Base-by-base conservation (phyloP, 2,329 filamentous ascomycete species). In the Nigrospora osmanthi region DNA sequence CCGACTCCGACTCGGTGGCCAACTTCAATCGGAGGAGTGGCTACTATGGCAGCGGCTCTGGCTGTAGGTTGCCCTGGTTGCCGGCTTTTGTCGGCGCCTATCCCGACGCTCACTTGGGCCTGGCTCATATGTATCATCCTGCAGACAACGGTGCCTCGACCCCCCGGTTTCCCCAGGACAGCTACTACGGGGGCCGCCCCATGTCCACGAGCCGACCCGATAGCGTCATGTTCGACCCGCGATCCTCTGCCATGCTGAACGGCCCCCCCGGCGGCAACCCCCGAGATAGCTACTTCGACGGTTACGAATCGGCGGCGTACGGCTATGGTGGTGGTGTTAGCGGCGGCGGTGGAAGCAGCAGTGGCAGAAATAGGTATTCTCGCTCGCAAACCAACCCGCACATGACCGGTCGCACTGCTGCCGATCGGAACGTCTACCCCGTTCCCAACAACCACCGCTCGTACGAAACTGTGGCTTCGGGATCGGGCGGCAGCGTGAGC, bases 391-490 rank as follows among this genome's bases (percentile, higher is more conserved):
- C 73, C 1, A 75, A 78, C 34, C 66, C 71, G 23, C 64, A 73
- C n/a, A 60, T 63, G 43, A 61, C 63, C 44, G 51, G 51, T 15
- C 61, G 67, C 40, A 65, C 66, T 11, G 65, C 64, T 34, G 61
- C 68, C 43, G 68, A 63, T 36, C 61, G 67, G 46, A 67, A 69
- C 52, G 64, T 76, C 48, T 81, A 77, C 57, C 71, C 69, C 43
- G 60, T 75, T 51, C 71, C 76, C 46, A 73, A 75, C 63, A 85
- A 90, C 61, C 84, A 91, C 54, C 82, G 81, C 52, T 93, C 88
- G 2, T 87, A 91, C 64, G 89, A 95, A 62, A 95, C 89, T 2
- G 85, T 94, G 38, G 85, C 85, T 34, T 89, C 87, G 12, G 85
- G 83, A 48, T 81, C 82, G 11, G 60, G 47, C 19, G 83, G 81